Percentiles rank a stretch among this genome's conserved stretches.
These are phyloP conservation scores for Striga asiatica DNA, from an alignment of 257 asterid genomes.

Conservation along the genomic window DNA sequence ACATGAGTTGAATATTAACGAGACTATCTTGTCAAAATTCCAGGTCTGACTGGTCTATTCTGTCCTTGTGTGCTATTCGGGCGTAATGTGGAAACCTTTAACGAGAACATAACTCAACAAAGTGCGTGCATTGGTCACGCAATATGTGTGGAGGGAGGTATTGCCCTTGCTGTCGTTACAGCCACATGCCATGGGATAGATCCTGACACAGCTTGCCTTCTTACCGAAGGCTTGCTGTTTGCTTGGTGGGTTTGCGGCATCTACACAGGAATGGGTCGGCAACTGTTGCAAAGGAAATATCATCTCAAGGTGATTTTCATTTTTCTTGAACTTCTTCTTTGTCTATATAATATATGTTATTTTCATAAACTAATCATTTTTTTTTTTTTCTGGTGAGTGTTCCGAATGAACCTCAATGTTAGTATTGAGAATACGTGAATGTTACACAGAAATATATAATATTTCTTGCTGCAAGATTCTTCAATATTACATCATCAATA, in stretches of 20 bases:
- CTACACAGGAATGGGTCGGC: constrained; percentile 79
- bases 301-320: constrained; percentile 50
- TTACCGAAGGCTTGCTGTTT: constrained; percentile 66
- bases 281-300: constrained; percentile 57
- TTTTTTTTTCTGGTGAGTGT: too few species aligned
- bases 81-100: constrained; percentile 49
- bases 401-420: too few species aligned
- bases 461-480: too few species aligned
- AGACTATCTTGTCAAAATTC: background rate
- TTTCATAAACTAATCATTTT: too few species aligned
- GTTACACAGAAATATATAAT: too few species aligned
- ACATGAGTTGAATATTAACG: background rate
- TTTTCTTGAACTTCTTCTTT: too few species aligned
- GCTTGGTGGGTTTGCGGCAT: constrained; percentile 87
- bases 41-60: constrained; percentile 52
- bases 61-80: constrained; percentile 72
- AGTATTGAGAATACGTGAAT: too few species aligned
- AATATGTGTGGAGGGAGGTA: constrained; percentile 66
- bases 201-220: constrained; percentile 54
- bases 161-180: constrained; percentile 59
- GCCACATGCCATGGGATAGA: constrained; percentile 59
- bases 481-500: too few species aligned
- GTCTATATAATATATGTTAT: too few species aligned
- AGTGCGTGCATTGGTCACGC: constrained; percentile 56
- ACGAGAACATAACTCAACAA: constrained; percentile 40